These are phyloP conservation scores for Allantophomopsis cytisporea DNA, from an alignment of 2,329 filamentous ascomycete genomes.

Conservation along the genomic window DNA sequence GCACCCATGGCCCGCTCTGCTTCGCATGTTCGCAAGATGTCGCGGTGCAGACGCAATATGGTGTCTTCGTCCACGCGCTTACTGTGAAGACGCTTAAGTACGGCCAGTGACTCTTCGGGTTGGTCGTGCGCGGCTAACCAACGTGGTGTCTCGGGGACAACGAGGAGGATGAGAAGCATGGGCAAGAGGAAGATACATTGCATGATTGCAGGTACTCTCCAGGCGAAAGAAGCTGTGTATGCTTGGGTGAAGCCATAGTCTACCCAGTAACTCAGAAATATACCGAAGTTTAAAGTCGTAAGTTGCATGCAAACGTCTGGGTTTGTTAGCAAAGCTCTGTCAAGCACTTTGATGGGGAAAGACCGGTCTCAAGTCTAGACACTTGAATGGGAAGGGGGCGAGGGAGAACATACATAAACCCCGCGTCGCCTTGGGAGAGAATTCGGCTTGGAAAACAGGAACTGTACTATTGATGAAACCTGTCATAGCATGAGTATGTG, in stretches of 20 bases:
- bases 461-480: constrained; percentile 20
- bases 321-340: neutral
- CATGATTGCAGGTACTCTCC: constrained; percentile 76
- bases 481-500: neutral
- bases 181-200: constrained; percentile 84
- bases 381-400: too few species aligned
- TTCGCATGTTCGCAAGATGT: constrained; percentile 7
- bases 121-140: constrained; percentile 94
- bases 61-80: constrained; percentile 19
- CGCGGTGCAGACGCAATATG: constrained; percentile 6
- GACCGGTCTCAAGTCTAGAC: too few species aligned
- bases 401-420: constrained; percentile 8
- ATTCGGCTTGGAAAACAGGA: constrained; percentile 39
- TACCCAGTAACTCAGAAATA: constrained; percentile 90
- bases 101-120: constrained; percentile 89
- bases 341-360: too few species aligned
- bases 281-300: constrained; percentile 29
- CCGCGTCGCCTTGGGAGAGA: constrained; percentile 20
- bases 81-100: constrained; percentile 72
- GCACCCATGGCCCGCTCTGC: constrained; percentile 19
- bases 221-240: constrained; percentile 78
- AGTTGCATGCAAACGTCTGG: constrained; percentile 19
- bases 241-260: constrained; percentile 69
- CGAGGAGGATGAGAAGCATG: constrained; percentile 65
- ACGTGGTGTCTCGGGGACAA: constrained; percentile 89